These are phyloP conservation scores for Rhinocladiella mackenziei DNA, from an alignment of 2,329 filamentous ascomycete genomes.

Conservation along the genomic window DNA sequence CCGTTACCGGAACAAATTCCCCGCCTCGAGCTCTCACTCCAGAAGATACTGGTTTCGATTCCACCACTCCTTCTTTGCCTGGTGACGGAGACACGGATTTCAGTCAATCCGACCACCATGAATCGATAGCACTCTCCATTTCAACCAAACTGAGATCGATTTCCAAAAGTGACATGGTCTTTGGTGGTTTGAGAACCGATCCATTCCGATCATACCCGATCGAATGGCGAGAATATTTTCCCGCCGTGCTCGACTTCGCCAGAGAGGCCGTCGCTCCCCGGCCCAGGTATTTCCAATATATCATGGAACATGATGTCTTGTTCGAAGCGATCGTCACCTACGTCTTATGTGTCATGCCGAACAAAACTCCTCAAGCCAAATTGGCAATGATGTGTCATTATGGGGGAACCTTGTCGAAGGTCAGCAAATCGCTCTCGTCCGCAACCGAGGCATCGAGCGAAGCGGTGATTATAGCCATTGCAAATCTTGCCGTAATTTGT, in stretches of 20 bases:
- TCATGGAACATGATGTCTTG: constrained; percentile 14
- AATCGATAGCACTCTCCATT: neutral
- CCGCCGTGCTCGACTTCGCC: constrained; percentile 14
- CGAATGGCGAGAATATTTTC: constrained; percentile 12
- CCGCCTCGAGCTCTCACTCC: neutral
- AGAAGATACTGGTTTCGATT: neutral
- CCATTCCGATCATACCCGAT: constrained; percentile 18
- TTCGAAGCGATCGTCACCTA: constrained; percentile 19
- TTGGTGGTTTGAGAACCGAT: constrained; percentile 14
- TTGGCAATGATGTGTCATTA: constrained; percentile 17
- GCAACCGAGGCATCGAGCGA: neutral
- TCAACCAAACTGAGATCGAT: constrained; percentile 1
- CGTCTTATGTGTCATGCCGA: constrained; percentile 11
- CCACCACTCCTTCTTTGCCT: no score
- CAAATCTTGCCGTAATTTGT: constrained; percentile 16
- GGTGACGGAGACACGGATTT: neutral
- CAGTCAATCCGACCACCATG: neutral
- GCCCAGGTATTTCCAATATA: constrained; percentile 9
- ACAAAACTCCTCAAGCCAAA: constrained; percentile 7
- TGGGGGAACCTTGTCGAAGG: constrained; percentile 11
- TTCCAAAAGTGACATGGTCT: constrained; percentile 10
- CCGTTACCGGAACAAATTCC: neutral
- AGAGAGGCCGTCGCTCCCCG: constrained; percentile 11
- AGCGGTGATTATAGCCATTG: constrained; percentile 14
- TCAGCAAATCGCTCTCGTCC: constrained; percentile 5